phyloP scores from a whole-genome alignment of 2,329 filamentous ascomycete genomes.

The Aaosphaeria arxii region DNA sequence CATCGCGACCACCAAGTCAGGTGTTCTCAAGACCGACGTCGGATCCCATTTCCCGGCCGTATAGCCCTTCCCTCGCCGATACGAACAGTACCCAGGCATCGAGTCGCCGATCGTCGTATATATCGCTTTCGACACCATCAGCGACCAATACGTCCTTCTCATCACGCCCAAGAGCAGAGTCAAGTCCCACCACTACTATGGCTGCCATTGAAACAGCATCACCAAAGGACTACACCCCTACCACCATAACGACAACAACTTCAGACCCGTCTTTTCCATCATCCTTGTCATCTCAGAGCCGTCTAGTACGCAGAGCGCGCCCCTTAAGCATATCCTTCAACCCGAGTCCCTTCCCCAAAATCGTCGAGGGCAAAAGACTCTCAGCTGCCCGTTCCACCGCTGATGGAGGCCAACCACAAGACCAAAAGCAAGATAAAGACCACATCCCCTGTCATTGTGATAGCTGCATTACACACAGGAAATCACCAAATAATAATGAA shows the following conservation, averaged over 20 bases:
- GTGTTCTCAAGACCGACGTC: conserved; percentile 12
- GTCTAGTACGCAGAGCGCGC: conserved; percentile 3
- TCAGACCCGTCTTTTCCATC: not conserved
- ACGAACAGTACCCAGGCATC: not conserved
- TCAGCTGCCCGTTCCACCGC: not conserved
- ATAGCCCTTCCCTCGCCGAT: not conserved
- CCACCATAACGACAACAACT: not conserved
- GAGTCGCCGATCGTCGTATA: conserved; percentile 6
- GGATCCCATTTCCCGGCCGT: conserved; percentile 4
- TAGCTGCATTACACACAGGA: too few relatives aligned
- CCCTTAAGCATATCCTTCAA: conserved; percentile 19
- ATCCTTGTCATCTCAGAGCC: not conserved
- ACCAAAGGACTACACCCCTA: not conserved
- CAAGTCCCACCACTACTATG: conserved; percentile 1
- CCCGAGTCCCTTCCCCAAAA: conserved; percentile 7
- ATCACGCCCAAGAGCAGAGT: conserved; percentile 5
- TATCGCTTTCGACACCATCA: conserved; percentile 7
- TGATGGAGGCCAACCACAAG: too few relatives aligned
- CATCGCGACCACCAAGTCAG: not conserved
- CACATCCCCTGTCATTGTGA: too few relatives aligned
- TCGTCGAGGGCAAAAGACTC: conserved; percentile 10
- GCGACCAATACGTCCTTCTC: conserved; percentile 6
- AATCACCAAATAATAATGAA: too few relatives aligned
- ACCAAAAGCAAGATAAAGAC: too few relatives aligned
- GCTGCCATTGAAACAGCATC: not conserved